Conservation (phyloP, 352 stramenopile genomes). For the Peronospora farinosa region DNA sequence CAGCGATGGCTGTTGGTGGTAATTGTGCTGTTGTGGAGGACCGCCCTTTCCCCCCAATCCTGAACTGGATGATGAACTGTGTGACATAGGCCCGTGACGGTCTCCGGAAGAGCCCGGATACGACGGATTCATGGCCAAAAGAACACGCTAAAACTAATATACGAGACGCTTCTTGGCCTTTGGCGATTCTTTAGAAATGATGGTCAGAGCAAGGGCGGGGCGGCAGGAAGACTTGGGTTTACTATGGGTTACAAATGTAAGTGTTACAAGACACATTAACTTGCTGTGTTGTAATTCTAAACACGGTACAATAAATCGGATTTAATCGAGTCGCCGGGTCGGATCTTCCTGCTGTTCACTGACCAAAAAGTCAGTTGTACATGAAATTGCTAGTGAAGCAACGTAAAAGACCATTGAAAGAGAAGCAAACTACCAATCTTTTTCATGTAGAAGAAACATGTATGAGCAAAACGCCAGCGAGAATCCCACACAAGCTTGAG, state of each 20-base stretch:
- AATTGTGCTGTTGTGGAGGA: conserved; percentile 37
- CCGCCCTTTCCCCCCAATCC: conserved; percentile 38
- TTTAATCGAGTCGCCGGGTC: no score
- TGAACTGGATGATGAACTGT: conserved; percentile 28
- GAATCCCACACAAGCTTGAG: no score
- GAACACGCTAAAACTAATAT: not conserved
- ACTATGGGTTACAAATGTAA: conserved; percentile 3
- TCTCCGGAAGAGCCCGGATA: conserved; percentile 65
- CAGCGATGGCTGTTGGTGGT: conserved; percentile 63
- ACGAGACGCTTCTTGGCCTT: conserved; percentile 11
- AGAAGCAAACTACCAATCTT: no score
- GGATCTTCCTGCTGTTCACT: no score
- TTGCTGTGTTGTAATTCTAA: no score
- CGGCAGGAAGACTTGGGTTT: not conserved
- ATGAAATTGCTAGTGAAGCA: no score
- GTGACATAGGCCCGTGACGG: conserved; percentile 45
- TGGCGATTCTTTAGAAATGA: conserved; percentile 20
- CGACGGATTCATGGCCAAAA: conserved; percentile 64
- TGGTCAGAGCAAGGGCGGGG: conserved; percentile 4
- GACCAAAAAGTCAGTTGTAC: no score
- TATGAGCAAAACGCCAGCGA: no score
- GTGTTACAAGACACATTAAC: not conserved
- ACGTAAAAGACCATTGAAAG: no score
- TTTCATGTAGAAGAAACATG: no score
- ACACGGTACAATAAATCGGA: no score